Base-by-base conservation (phyloP, 805 yeast species). In the Candida pseudofarinosa region DNA sequence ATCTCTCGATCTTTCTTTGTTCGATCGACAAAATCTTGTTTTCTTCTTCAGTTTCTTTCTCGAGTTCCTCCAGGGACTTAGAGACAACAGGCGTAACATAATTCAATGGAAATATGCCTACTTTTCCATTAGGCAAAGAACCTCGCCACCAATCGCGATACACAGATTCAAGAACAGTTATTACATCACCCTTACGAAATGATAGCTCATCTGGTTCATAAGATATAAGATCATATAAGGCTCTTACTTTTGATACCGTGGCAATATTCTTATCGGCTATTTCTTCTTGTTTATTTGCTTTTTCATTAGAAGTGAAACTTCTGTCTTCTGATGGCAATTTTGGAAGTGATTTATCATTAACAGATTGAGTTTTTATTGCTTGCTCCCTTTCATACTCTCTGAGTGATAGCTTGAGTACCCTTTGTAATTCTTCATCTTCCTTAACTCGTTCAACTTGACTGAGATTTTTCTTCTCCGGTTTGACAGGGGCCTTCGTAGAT, bases 91-190 rank as follows among this genome's bases (percentile, higher is more conserved):
- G 89, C 0, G 87, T 77, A 1, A 93, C 98, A 57, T 93, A 91
- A 59, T 91, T 91, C 45, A 87, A 75, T 0, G 99, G 99, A 63
- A 91, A 89, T 12, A 93, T 83, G 15, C 99, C 99, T 39, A 81
- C 73, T 42, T 74, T 76, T 1, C 97, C 97, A 42, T 77, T 74
- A 3, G 74, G 60, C 40, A 91, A 65, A 4, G 91, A 79, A 13
- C 99, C 99, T 51, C 88, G 76, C 84, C 97, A 87, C 99, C 99
- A 91, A 57, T 91, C 98, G 48, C 87, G 75, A 60, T 89, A 90
- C 4, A 86, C 95, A 13, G 84, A 75, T 53, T 90, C 98, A 30
- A 90, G 71, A 1, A 93, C 96, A 1, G 84, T 83, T 38, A 91
- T 90, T 12, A 88, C 71, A 58, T 91, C 98, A 33, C 96, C 97